Base-by-base conservation (phyloP, 1,284 basidiomycete genomes). In the Ceratobasidium sp. region DNA sequence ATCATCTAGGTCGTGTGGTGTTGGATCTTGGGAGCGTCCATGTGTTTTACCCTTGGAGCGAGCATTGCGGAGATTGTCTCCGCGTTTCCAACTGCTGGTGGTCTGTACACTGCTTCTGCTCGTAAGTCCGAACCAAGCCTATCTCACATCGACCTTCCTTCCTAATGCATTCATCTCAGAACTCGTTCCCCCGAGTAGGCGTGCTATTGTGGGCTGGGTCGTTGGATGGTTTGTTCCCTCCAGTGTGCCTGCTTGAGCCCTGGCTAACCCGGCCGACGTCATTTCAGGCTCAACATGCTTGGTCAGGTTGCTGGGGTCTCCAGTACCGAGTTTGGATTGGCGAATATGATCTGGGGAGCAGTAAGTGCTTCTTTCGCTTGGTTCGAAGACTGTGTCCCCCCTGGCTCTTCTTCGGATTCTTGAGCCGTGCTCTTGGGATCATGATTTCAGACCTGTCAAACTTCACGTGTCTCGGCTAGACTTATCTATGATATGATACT, bases 311-410 rank as follows among this genome's bases (percentile, higher is more conserved):
- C 92, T 4, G 94, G 94, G 41, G 84, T 95, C 55, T 89, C 92
- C 1, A 94, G 92, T 1, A 95, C 94, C 1, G 95, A 96, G 81
- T 97, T 93, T 78, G 95, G 95, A 72, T 85, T 98, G 26, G 87
- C 92, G 32, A 88, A 88, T 79, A 96, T 97, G 95, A 95, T 97
- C 75, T 91, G 92, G 82, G 90, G 91, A 14, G 94, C 92, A 0
- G 89, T 88, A 21, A 87, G 67, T 26, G 21, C 26, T 57, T 23
- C 43, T 57, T 43, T 23, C 43, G 21, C 23, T 21, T 52, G 18
- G 32, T 49, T 26, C 35, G 35, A 3, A 2, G 26, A 6, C 38
- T 7, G 41, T 14, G 49, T 28, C 1, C 18, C n/a, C 2, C 6
- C 14, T 55, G 2, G 8, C 23, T 8, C 23, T 16, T 52, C 72